Conservation (phyloP, 108 stramenopile genomes). For the Pseudonitzschia multiseries region DNA sequence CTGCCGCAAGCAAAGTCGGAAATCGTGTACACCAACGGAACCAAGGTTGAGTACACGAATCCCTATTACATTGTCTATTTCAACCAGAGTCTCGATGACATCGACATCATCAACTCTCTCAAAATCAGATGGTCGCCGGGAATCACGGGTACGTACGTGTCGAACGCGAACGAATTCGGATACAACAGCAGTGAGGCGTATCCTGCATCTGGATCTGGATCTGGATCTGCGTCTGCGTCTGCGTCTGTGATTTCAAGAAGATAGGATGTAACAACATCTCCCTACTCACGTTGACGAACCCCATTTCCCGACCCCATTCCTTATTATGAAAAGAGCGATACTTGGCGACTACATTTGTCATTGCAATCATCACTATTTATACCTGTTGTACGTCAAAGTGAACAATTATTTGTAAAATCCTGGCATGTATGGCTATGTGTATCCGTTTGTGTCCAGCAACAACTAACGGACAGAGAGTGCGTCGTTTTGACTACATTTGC, state of each 20-base stretch:
- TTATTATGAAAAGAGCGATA: constrained; percentile 11
- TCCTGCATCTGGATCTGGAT: no score
- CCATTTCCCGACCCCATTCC: neutral
- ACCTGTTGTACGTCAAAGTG: constrained; percentile 15
- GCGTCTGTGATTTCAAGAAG: no score
- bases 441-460: neutral
- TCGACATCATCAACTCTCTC: neutral
- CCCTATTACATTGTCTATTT: neutral
- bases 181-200: no score
- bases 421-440: no score
- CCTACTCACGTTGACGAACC: no score
- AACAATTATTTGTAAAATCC: no score
- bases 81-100: neutral
- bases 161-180: no score
- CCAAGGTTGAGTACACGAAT: neutral
- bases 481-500: neutral
- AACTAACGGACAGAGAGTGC: neutral
- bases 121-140: neutral
- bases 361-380: neutral
- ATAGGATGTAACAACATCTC: no score
- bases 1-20: constrained; percentile 16
- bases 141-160: neutral
- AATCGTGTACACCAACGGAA: neutral
- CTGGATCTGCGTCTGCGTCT: no score
- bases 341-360: neutral